Percentiles rank a stretch among this genome's conserved stretches.
Evolutionary conservation across 2,329 filamentous ascomycete genomes (phyloP).

Genomic region (Penicillium sp.): DNA sequence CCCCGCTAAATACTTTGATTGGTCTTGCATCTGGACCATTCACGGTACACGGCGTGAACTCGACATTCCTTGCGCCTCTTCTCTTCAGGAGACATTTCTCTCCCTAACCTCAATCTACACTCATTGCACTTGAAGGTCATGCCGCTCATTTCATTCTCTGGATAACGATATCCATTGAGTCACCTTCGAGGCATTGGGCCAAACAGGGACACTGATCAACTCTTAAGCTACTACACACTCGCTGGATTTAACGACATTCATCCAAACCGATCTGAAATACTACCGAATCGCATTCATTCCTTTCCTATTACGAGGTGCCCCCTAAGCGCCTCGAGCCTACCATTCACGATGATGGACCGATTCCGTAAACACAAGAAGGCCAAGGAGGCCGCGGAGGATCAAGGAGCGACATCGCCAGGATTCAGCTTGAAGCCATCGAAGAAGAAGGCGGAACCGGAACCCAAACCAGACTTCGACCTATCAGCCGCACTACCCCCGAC

Average conservation of each 20-base stretch:
- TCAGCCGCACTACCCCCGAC: slow-evolving; percentile 69
- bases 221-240: not conserved
- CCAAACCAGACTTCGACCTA: slow-evolving; percentile 74
- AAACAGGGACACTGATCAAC: slow-evolving; percentile 1
- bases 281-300: not conserved
- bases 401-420: slow-evolving; percentile 40
- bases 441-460: slow-evolving; percentile 46
- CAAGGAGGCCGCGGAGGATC: slow-evolving; percentile 25
- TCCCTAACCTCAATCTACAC: not conserved
- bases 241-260: not conserved
- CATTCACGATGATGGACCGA: slow-evolving; percentile 36
- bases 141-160: slow-evolving; percentile 15
- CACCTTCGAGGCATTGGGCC: not conserved
- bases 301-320: not conserved
- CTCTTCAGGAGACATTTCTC: slow-evolving; percentile 3
- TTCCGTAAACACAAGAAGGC: slow-evolving; percentile 42
- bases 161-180: slow-evolving; percentile 18
- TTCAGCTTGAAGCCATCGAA: slow-evolving; percentile 43
- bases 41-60: not conserved
- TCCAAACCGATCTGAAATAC: not conserved
- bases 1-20: not conserved
- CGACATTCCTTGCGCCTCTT: not conserved
- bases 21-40: not conserved
- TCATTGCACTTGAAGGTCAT: slow-evolving; percentile 15
- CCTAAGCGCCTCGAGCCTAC: not conserved